phyloP scores from a whole-genome alignment of 306 rosid species.

The Rosa rugosa region DNA sequence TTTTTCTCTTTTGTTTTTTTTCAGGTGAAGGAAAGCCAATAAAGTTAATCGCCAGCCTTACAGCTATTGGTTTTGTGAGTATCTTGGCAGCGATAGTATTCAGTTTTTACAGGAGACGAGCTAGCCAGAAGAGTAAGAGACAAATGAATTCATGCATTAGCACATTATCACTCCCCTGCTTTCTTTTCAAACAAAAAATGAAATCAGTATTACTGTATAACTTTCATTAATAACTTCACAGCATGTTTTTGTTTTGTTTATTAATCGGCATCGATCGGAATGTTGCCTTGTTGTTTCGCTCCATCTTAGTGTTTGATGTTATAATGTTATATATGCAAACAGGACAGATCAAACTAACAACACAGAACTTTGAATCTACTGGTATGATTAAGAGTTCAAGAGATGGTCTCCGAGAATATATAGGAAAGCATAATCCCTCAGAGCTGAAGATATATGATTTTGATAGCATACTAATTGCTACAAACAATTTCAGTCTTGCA shows the following conservation, averaged over 20 bases:
- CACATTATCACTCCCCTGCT: too few species aligned
- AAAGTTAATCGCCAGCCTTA: conserved; percentile 18
- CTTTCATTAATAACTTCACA: not conserved
- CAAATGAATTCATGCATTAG: not conserved
- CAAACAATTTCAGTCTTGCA: conserved; percentile 8
- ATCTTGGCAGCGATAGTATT: not conserved
- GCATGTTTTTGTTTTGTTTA: too few species aligned
- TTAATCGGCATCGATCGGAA: too few species aligned
- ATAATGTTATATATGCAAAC: not conserved
- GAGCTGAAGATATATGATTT: conserved; percentile 17
- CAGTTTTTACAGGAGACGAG: not conserved
- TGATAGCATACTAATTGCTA: conserved; percentile 10
- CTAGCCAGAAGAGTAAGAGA: conserved; percentile 22
- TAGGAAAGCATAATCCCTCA: not conserved
- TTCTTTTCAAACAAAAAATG: not conserved
- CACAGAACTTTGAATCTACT: not conserved
- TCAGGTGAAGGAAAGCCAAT: conserved; percentile 14
- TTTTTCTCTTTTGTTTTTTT: not conserved
- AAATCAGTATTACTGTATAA: not conserved
- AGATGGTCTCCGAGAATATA: conserved; percentile 6
- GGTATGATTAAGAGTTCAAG: conserved; percentile 7
- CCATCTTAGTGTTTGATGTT: not conserved
- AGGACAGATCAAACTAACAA: not conserved
- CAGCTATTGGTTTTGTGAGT: not conserved
- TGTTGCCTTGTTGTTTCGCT: too few species aligned